Evolutionary conservation across 129 eudicot species (phyloP), one percentile per base, ranked within the genome.

Genomic region (Kitagawia praeruptora): DNA sequence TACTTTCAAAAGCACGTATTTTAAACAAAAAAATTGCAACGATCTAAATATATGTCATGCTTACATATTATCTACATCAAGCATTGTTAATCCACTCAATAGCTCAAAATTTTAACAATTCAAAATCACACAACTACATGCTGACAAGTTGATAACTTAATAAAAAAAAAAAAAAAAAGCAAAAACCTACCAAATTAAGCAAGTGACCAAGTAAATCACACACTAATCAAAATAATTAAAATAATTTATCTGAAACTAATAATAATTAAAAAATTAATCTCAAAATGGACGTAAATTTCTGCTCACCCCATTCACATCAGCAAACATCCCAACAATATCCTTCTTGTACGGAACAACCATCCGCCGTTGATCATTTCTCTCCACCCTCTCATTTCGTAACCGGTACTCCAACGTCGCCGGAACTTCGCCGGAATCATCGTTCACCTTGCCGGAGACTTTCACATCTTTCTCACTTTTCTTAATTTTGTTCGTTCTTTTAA

Each of bases 241-340:
- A 1, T 13, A 44, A 8, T 12, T 21, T 15, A 72, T n/a, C 47
- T 81, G 73, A 89, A 42, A 85, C 37, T 34, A 34, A 34, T 34
- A 34, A 34, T 70, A 15, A 47, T 34, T 38, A 0, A 21, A 6
- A 1, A 44, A 8, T 12, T 21, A 28, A 72, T n/a, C 56, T 81
- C 76, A 89, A 42, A 85, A 87, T 7, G 87, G 86, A 42, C 80
- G 87, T 27, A 89, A n/a, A 84, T 81, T 87, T 77, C 86, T 80
- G 81, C 81, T 82, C 42, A 87, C 74, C 49, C 89, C 89, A 74
- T 83, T 87, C 34, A 85, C 85, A 44, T 80, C 87, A 37, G 87
- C 76, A 72, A 89, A 77, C 34, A 90, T 78, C 56, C 87, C 88
- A 8, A 85, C 84, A 81, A 80, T 70, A 75, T 88, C 95, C 71